Base-by-base conservation (phyloP, 1,284 basidiomycete genomes). In the Boletus smithii region DNA sequence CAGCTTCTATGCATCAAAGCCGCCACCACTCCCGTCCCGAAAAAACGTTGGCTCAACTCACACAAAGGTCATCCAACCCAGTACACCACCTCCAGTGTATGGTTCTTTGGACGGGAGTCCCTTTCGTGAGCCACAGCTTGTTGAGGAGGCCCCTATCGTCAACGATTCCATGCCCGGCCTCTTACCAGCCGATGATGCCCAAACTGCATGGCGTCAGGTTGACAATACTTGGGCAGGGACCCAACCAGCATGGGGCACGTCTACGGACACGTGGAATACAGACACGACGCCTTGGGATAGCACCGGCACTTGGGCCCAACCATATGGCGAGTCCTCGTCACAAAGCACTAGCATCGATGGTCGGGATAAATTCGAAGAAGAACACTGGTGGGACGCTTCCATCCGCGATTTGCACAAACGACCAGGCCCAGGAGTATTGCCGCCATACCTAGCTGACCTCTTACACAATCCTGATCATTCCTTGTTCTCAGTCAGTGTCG, bases 391-490 rank as follows among this genome's bases (percentile, higher is more conserved):
- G 79, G 76, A 85, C 59, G 54, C 69, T 4, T 68, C 71, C 10
- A 57, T 72, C 18, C 73, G 77, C 30, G 69, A 68, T 37, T 62
- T 48, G 39, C 54, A 65, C 54, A 57, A 66, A 34, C 76, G 84
- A 23, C 86, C 86, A 0, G 87, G 86, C 10, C 72, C 75, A 2
- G 86, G 86, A 17, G 72, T 86, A 37, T 70, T 88, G 17, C 79
- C 88, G 0, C 80, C 86, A 5, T 65, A 79, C 38, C 67, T 89
- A 17, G 79, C 78, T 8, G 80, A 86, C 33, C 61, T 72, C 38
- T 65, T 89, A 14, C 87, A 89, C 61, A 73, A 86, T 54, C 70
- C 83, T 13, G 78, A 85, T 33, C 87, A 88, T 60, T 75, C 80
- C 4, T 66, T 90, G 20, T 85, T 78, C 64, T 80, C 76, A 5